Evolutionary conservation across 1,139 yeast genomes (phyloP).

Genomic region (Yamadazyma membranifaciens): DNA sequence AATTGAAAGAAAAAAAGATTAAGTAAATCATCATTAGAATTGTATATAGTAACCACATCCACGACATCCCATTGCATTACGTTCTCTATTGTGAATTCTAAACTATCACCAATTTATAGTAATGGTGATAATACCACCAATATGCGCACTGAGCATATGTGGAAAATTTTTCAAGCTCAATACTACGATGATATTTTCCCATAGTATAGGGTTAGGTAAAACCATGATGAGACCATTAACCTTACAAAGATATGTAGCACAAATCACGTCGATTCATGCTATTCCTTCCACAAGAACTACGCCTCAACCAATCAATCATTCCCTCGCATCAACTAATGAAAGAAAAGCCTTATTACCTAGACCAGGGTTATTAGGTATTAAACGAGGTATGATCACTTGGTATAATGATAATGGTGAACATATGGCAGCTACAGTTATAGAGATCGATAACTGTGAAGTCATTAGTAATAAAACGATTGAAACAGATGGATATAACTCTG

Average conservation of each 20-base stretch:
- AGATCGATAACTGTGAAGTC: slow-evolving; percentile 87
- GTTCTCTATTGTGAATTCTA: too few relatives aligned
- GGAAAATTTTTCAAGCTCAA: slow-evolving; percentile 7
- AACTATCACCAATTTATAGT: too few relatives aligned
- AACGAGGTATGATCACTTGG: slow-evolving; percentile 89
- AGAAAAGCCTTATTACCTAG: slow-evolving; percentile 71
- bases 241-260: slow-evolving; percentile 39
- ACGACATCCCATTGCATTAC: background rate
- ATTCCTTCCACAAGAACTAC: slow-evolving; percentile 46
- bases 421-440: slow-evolving; percentile 79
- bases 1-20: slow-evolving; percentile 87
- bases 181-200: slow-evolving; percentile 3
- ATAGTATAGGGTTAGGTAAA: slow-evolving; percentile 2
- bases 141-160: background rate
- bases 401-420: slow-evolving; percentile 68
- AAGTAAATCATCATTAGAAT: slow-evolving; percentile 45
- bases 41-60: slow-evolving; percentile 2
- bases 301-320: slow-evolving; percentile 49
- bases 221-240: slow-evolving; percentile 2
- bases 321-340: slow-evolving; percentile 54
- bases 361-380: slow-evolving; percentile 81
- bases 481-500: slow-evolving; percentile 78
- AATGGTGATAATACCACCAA: too few relatives aligned
- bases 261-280: slow-evolving; percentile 53
- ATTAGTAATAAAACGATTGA: slow-evolving; percentile 65